Conservation (phyloP, 75 land plant genomes). For the Cupressus sempervirens region DNA sequence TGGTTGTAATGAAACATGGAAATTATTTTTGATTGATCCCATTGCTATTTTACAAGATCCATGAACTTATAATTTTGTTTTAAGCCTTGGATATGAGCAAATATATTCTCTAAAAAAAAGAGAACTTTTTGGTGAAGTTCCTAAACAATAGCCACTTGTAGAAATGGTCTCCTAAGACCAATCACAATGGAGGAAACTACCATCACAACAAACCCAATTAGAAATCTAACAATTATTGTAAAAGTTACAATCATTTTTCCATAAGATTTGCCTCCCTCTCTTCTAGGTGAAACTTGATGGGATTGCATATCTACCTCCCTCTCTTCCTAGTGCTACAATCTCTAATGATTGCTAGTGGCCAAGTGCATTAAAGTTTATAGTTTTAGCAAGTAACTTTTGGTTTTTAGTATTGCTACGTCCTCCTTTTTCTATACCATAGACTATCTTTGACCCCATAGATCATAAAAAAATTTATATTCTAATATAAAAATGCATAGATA, state of each 20-base stretch:
- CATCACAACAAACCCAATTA: slow-evolving; percentile 66
- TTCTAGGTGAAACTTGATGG: neutral
- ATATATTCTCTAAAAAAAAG: neutral
- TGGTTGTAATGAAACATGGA: slow-evolving; percentile 32
- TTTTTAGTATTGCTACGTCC: no score
- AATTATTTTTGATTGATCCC: no score
- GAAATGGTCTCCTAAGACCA: slow-evolving; percentile 48
- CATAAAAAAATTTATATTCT: no score
- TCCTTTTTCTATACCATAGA: no score
- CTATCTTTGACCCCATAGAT: no score
- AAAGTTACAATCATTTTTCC: slow-evolving; percentile 49
- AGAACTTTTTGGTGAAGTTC: slow-evolving; percentile 13
- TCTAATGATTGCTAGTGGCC: no score
- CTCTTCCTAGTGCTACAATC: no score
- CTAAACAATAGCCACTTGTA: slow-evolving; percentile 71
- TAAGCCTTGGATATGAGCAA: neutral
- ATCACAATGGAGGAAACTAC: slow-evolving; percentile 61
- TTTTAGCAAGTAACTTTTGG: no score
- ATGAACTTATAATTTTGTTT: neutral
- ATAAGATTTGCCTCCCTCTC: no score
- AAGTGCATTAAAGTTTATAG: no score
- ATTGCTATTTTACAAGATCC: neutral
- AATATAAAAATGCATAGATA: no score
- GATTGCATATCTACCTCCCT: no score
- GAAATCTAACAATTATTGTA: slow-evolving; percentile 67